phyloP scores from a whole-genome alignment of 352 stramenopile species.

The Phytophthora litchii region DNA sequence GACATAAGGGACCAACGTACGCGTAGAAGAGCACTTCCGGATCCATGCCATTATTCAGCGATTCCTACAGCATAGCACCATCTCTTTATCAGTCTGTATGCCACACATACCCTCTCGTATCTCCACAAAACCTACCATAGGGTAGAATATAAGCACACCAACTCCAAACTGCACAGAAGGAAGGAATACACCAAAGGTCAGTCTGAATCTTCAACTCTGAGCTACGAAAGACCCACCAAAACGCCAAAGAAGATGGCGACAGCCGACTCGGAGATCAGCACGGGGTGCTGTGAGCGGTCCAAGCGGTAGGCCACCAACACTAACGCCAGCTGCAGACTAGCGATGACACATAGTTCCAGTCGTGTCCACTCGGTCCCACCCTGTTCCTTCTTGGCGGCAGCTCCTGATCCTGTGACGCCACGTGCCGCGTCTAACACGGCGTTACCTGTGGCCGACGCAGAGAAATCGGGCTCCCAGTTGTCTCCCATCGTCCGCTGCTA shows the following conservation, averaged over 20 bases:
- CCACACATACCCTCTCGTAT: neutral
- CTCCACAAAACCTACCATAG: constrained; percentile 48
- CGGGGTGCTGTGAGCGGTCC: constrained; percentile 64
- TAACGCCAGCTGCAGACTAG: constrained; percentile 80
- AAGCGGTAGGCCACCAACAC: constrained; percentile 84
- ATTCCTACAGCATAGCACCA: constrained; percentile 50
- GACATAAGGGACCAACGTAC: constrained; percentile 34
- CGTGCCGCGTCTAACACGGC: constrained; percentile 40
- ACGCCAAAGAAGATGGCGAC: constrained; percentile 87
- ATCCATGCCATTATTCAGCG: constrained; percentile 81
- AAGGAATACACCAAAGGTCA: constrained; percentile 15
- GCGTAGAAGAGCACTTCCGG: constrained; percentile 86
- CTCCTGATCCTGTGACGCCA: constrained; percentile 29
- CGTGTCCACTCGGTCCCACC: constrained; percentile 60
- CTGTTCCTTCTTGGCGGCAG: constrained; percentile 31
- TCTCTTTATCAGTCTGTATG: constrained; percentile 1
- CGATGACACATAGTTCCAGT: constrained; percentile 80
- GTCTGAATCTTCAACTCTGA: constrained; percentile 5
- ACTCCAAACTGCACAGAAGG: constrained; percentile 62
- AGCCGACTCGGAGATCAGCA: constrained; percentile 82
- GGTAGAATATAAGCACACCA: constrained; percentile 79
- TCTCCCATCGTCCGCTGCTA: constrained; percentile 21
- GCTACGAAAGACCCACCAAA: constrained; percentile 49
- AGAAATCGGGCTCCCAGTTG: constrained; percentile 26
- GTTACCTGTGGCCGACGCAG: constrained; percentile 34